A percentile compares a stretch with the other conserved stretches of the same genome.
Conservation (phyloP, 345 rosid species). For the Populus euphratica region DNA sequence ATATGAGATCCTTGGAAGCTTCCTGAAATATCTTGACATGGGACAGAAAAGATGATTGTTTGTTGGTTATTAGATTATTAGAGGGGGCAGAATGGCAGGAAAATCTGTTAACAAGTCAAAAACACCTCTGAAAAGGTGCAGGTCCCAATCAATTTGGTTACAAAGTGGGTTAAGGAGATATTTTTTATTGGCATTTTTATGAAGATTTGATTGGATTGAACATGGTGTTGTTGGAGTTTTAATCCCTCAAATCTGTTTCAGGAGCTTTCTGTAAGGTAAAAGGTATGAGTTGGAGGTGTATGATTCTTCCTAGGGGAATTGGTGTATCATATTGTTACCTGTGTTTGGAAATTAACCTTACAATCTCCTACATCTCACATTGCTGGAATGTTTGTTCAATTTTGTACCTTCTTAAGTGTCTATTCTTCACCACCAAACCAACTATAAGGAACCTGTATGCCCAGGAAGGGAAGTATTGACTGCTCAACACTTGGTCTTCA, state of each 20-base stretch:
- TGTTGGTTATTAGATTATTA: background rate
- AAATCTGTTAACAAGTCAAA: background rate
- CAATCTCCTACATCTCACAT: background rate
- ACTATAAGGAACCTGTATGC: background rate
- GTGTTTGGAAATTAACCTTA: background rate
- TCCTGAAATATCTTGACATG: background rate
- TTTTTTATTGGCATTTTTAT: background rate
- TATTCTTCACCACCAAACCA: background rate
- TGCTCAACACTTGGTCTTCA: background rate
- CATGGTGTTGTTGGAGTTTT: background rate
- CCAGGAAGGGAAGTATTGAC: background rate
- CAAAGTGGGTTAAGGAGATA: background rate
- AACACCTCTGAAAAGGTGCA: background rate
- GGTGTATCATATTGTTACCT: background rate
- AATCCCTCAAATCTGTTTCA: background rate
- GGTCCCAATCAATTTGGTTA: background rate
- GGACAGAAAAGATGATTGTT: background rate
- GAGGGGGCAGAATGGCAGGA: background rate
- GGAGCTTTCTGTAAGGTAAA: background rate
- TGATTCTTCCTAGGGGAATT: background rate
- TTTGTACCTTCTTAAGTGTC: background rate
- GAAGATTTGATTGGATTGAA: background rate
- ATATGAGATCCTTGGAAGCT: background rate
- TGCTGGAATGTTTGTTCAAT: background rate
- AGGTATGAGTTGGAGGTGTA: background rate